phyloP scores from a whole-genome alignment of 2,329 filamentous ascomycete species.

The Aspergillus vadensis region DNA sequence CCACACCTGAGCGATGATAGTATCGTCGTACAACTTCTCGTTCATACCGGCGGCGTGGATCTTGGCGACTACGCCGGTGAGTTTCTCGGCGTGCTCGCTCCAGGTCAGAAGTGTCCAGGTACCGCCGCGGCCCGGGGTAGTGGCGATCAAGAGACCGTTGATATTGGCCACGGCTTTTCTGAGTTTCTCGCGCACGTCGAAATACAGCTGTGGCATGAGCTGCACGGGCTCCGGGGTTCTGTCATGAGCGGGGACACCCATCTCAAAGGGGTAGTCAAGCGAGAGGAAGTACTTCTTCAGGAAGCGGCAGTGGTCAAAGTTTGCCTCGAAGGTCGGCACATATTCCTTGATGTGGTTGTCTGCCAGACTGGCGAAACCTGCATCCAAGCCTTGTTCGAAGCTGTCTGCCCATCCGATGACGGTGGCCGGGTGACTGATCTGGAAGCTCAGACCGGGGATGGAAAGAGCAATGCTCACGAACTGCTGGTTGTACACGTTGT shows the following conservation, averaged over 20 bases:
- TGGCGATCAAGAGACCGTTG: too few relatives aligned
- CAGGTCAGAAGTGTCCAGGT: too few relatives aligned
- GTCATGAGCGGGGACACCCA: not conserved
- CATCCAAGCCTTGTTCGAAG: not conserved
- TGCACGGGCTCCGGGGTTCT: not conserved
- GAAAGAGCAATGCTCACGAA: not conserved
- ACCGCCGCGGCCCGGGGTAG: too few relatives aligned
- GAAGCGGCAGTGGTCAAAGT: not conserved
- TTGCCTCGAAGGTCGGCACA: not conserved
- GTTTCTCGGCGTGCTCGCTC: too few relatives aligned
- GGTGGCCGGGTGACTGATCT: not conserved
- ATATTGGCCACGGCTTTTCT: too few relatives aligned
- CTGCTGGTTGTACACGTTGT: not conserved
- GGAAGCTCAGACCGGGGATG: not conserved
- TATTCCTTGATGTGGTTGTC: not conserved
- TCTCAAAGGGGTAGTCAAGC: not conserved
- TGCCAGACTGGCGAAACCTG: not conserved
- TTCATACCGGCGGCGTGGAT: too few relatives aligned
- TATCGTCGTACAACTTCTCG: too few relatives aligned
- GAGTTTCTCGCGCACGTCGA: too few relatives aligned
- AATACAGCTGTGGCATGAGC: not conserved
- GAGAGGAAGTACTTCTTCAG: not conserved
- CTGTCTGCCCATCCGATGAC: not conserved
- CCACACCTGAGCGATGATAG: too few relatives aligned
- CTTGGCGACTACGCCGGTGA: too few relatives aligned